Evolutionary conservation across 257 asterid genomes (phyloP), one percentile per base, ranked within the genome.

Genomic region (Petunia secreta): DNA sequence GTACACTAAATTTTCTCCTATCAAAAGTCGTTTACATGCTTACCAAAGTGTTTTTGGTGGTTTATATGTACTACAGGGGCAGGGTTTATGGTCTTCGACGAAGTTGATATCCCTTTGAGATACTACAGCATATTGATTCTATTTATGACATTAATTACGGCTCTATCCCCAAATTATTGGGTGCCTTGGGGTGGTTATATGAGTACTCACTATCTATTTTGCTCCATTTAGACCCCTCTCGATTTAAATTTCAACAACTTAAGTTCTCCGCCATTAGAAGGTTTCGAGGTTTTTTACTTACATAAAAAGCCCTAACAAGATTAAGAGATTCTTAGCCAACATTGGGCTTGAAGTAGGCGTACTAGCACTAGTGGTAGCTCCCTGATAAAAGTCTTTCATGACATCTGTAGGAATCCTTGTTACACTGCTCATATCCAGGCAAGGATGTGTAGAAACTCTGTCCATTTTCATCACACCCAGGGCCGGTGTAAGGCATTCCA

Each of bases 71-170:
- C 7, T 39, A 66, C 14, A 66, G 75, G 75, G n/a, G 37, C 75
- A 15, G 15, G 75, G 75, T 66, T 53, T 66, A 15, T 14, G 75
- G 75, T 66, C 75, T 66, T 41, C 41, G 75, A 66, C 52, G 36
- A 40, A 40, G 53, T 66, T 66, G 54, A 15, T 41, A 40, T 40
- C 14, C 74, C 52, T 65, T 65, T 65, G 14, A 65, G 52, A 40
- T 65, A 25, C 37, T 40, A 66, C 75, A 25, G 40, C 15, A 34
- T 66, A 15, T 13, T 66, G 54, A 8, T 4, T 66, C 54, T 38
- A 66, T 15, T 66, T 25, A 25, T 25, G 0, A 25, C 25, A 25
- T 25, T 25, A 25, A 25, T 25, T 25, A 25, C 25, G 25, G 25
- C 25, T 25, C 25, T 25, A 25, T 25, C 25, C 25, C 25, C 25